Evolutionary conservation across 148 eudicot species (phyloP), one percentile per base, ranked within the genome.

Genomic region (Pouteria glomerata): DNA sequence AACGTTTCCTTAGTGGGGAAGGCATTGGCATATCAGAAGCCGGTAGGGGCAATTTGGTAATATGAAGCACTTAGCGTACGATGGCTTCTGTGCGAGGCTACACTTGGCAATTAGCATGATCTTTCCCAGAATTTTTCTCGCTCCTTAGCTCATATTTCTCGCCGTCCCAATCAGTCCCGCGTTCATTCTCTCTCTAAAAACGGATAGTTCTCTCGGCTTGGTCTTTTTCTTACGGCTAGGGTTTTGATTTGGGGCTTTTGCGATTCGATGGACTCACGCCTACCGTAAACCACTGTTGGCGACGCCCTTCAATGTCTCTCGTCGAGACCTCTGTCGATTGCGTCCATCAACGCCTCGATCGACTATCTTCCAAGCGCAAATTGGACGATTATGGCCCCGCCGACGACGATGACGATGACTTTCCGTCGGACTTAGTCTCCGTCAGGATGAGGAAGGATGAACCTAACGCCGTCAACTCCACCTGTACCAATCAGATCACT

Each of bases 381-480:
- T 26, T 67, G 29, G 73, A 75, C 66, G 77, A 74, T 34, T 67
- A 67, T 45, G 66, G 23, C 21, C 53, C 57, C 45, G 6, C 66
- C 56, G 35, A 34, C 69, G 75, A 68, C 71, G 63, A 50, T 11
- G 50, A 65, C 16, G 53, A 30, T 41, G 70, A 70, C 14, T 39
- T 56, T 26, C n/a, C 63, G 0, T 55, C 34, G 33, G 62, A 58
- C 51, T 35, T 72, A 60, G 30, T 61, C 67, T 68, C 69, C 16
- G 41, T 63, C 69, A 75, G 58, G 58, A 75, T 75, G 78, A 53
- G 78, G 8, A 69, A 69, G 35, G 63, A 69, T 31, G 57, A 75
- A 33, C n/a, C 66, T 57, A 61, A 59, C 57, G 65, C 57, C 42
- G 31, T 45, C 61, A 35, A 35, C 65, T 34, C 56, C 65, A 30